Percentiles rank a stretch among this genome's conserved stretches.
Conservation (phyloP, 23 red algal genomes). For the Gracilaria domingensis region DNA sequence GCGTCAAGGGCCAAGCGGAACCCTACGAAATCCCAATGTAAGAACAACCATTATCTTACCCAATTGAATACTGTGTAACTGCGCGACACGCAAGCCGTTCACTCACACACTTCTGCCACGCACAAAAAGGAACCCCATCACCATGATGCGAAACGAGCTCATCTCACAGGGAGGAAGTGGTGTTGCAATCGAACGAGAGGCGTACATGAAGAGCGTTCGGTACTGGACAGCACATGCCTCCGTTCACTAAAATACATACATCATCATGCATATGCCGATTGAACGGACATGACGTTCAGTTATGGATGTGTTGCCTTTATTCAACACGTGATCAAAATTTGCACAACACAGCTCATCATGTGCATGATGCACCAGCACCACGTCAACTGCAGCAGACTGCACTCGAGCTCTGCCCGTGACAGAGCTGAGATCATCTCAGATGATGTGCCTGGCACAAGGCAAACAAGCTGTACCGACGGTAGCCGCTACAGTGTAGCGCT, state of each 20-base stretch:
- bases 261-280: background rate
- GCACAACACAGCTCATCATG: too few relatives aligned
- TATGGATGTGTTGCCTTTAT: background rate
- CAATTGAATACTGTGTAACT: background rate
- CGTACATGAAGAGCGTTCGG: conserved; percentile 80
- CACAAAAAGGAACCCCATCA: conserved; percentile 75
- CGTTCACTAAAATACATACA: conserved; percentile 40
- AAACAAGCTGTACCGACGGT: too few relatives aligned
- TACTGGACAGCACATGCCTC: conserved; percentile 90
- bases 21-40: conserved; percentile 91
- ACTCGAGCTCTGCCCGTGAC: too few relatives aligned
- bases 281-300: background rate
- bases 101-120: background rate
- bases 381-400: too few relatives aligned
- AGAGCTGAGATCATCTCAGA: too few relatives aligned
- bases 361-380: background rate
- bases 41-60: background rate
- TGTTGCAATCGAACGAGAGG: conserved; percentile 73
- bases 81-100: background rate
- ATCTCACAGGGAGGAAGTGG: conserved; percentile 90
- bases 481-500: too few relatives aligned
- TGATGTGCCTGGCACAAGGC: too few relatives aligned
- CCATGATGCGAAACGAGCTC: conserved; percentile 95
- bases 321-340: conserved; percentile 12
- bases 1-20: conserved; percentile 92